These are phyloP conservation scores for Novymonas esmeraldas DNA, from an alignment of 208 protist species.

Conservation along the genomic window DNA sequence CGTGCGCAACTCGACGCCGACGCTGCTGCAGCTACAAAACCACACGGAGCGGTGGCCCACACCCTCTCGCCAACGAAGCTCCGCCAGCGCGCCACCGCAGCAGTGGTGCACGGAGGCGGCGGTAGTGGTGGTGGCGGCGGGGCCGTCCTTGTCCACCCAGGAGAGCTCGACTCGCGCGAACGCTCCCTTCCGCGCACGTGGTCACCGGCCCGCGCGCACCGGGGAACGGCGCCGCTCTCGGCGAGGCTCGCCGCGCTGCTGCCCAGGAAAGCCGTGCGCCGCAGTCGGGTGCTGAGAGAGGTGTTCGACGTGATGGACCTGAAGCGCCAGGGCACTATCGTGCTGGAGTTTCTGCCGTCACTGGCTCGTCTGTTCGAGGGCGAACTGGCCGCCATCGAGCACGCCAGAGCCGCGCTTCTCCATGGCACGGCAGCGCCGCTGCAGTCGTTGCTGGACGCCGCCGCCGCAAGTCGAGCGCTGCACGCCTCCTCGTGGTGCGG, in stretches of 20 bases:
- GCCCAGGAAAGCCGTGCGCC: constrained; percentile 29
- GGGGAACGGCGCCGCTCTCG: constrained; percentile 13
- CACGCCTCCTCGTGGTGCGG: constrained; percentile 6
- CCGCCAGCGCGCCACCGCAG: background rate
- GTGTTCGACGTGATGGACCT: constrained; percentile 72
- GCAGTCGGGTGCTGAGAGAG: constrained; percentile 54
- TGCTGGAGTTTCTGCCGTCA: constrained; percentile 33
- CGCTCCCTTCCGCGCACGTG: background rate
- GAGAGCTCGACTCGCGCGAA: background rate
- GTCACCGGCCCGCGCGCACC: background rate
- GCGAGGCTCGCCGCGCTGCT: constrained; percentile 19
- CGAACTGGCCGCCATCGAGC: constrained; percentile 43
- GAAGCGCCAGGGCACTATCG: constrained; percentile 39
- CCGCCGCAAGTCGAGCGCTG: constrained; percentile 10
- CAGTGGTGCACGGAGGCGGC: no score
- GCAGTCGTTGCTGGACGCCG: constrained; percentile 14
- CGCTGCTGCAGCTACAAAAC: background rate
- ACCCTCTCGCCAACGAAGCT: background rate
- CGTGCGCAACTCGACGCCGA: constrained; percentile 31
- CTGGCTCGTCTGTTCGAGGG: constrained; percentile 51
- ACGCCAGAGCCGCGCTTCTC: constrained; percentile 5
- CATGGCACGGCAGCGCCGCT: background rate
- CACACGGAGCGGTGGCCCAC: background rate
- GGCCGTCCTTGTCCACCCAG: background rate
- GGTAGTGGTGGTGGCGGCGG: background rate